phyloP scores from a whole-genome alignment of 2,329 filamentous ascomycete genomes.

The Xylariaceae sp. region DNA sequence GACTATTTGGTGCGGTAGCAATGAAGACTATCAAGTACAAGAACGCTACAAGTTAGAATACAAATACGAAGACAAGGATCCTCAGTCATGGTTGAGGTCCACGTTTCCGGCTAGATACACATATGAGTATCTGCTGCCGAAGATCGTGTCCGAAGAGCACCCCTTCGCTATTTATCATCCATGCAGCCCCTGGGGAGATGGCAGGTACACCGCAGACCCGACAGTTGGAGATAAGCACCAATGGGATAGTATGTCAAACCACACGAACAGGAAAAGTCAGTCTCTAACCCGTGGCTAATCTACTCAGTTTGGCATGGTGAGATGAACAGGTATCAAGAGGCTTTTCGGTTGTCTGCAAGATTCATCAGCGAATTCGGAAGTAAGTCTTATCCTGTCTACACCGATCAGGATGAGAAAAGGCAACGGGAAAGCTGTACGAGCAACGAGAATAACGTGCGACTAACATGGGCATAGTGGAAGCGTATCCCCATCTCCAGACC shows the following conservation, averaged over 20 bases:
- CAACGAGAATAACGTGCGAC: background rate
- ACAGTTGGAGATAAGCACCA: slow-evolving; percentile 76
- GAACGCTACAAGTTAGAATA: slow-evolving; percentile 67
- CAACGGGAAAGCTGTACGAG: background rate
- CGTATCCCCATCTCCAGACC: slow-evolving; percentile 70
- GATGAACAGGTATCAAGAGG: slow-evolving; percentile 75
- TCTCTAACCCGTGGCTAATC: slow-evolving; percentile 3
- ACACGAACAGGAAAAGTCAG: background rate
- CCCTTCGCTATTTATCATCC: slow-evolving; percentile 67
- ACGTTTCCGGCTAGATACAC: slow-evolving; percentile 74
- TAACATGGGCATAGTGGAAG: slow-evolving; percentile 50
- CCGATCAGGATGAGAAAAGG: background rate
- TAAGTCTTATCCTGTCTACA: slow-evolving; percentile 4
- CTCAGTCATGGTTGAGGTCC: slow-evolving; percentile 70
- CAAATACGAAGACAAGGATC: slow-evolving; percentile 66
- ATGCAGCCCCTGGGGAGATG: slow-evolving; percentile 69
- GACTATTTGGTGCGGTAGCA: slow-evolving; percentile 76
- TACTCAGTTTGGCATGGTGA: slow-evolving; percentile 66
- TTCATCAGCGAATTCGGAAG: slow-evolving; percentile 80
- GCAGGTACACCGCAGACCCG: slow-evolving; percentile 60
- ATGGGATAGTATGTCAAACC: slow-evolving; percentile 57
- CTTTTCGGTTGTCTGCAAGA: slow-evolving; percentile 64
- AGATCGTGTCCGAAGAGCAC: slow-evolving; percentile 56
- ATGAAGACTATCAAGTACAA: slow-evolving; percentile 76
- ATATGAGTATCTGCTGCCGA: slow-evolving; percentile 70